Conservation (phyloP, 2,329 filamentous ascomycete genomes). For the Pyrenophora seminiperda region DNA sequence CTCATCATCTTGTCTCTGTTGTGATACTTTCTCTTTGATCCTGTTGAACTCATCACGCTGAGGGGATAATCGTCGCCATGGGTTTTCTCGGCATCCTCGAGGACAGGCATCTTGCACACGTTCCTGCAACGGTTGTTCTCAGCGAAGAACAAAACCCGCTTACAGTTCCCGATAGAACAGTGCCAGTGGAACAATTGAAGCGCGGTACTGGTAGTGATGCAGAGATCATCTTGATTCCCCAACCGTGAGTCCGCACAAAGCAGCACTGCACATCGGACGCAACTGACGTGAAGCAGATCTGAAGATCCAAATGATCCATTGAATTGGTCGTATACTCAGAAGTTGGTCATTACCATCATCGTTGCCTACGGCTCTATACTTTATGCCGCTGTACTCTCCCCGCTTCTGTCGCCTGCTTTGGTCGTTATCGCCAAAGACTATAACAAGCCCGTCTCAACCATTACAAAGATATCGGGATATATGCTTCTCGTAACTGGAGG, state of each 20-base stretch:
- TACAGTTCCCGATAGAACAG: conserved; percentile 5
- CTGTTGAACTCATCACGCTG: neutral
- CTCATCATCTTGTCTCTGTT: neutral
- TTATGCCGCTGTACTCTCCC: conserved; percentile 41
- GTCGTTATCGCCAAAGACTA: conserved; percentile 43
- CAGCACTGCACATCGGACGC: conserved; percentile 10
- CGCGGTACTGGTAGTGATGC: conserved; percentile 42
- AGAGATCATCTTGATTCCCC: conserved; percentile 42
- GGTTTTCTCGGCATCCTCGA: conserved; percentile 43
- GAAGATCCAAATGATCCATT: conserved; percentile 46
- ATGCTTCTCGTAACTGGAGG: conserved; percentile 44
- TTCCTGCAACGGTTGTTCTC: conserved; percentile 43
- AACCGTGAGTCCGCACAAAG: conserved; percentile 35
- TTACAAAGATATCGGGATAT: conserved; percentile 48
- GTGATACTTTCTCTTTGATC: neutral
- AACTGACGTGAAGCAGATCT: conserved; percentile 49
- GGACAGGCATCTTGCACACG: conserved; percentile 41
- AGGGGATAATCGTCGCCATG: conserved; percentile 24
- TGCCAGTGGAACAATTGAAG: conserved; percentile 33
- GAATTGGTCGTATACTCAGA: conserved; percentile 43
- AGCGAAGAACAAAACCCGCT: conserved; percentile 29
- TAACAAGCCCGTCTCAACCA: conserved; percentile 32
- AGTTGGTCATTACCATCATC: conserved; percentile 41
- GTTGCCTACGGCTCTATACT: conserved; percentile 41
- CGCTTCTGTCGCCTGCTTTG: conserved; percentile 45